phyloP scores from a whole-genome alignment of 1,139 yeast genomes.

The Candida tunisiensis region DNA sequence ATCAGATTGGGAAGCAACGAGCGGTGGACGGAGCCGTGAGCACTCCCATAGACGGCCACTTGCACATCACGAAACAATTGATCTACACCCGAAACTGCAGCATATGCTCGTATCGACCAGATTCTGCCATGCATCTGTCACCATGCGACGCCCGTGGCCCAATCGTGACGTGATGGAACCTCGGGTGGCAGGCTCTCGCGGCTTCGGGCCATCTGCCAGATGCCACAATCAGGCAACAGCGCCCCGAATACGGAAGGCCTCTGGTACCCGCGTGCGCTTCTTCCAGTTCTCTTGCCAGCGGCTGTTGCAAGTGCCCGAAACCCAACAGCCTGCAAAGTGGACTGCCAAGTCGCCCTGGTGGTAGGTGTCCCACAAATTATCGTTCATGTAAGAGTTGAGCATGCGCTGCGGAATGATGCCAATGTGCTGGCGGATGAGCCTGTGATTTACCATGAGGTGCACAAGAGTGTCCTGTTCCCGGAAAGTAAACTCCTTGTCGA shows the following conservation, averaged over 20 bases:
- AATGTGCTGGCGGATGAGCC: conserved; percentile 12
- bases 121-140: no score
- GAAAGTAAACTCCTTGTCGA: conserved; percentile 4
- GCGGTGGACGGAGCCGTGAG: no score
- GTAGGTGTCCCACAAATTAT: no score
- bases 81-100: no score
- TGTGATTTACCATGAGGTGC: conserved; percentile 9
- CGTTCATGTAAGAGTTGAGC: conserved; percentile 15
- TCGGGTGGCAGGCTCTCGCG: no score
- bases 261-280: neutral
- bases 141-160: no score
- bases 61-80: no score
- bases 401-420: conserved; percentile 20
- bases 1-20: no score
- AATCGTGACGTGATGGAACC: no score
- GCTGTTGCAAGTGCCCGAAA: no score
- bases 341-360: conserved; percentile 4
- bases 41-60: no score
- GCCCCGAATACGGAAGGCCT: neutral
- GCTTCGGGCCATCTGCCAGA: neutral
- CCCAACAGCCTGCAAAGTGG: conserved; percentile 7
- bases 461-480: conserved; percentile 10
- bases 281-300: neutral
- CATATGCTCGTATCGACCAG: no score
- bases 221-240: neutral